phyloP scores from a whole-genome alignment of 73 alveolate genomes.

The Paraurostyla sp. region DNA sequence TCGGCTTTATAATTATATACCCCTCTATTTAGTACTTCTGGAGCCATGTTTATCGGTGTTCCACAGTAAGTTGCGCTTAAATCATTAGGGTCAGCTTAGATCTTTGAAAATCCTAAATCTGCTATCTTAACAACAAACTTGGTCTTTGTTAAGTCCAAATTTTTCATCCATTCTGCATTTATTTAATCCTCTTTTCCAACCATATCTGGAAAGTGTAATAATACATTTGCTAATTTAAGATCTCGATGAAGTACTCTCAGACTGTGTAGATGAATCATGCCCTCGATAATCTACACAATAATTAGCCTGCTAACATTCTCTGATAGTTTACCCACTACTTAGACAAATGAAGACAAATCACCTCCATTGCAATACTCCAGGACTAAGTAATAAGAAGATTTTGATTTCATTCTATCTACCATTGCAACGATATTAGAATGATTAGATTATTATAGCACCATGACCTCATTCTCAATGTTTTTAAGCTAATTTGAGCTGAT shows the following conservation, averaged over 20 bases:
- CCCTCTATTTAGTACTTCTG: conserved; percentile 58
- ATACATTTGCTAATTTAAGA: conserved; percentile 74
- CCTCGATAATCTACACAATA: neutral
- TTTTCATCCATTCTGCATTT: conserved; percentile 13
- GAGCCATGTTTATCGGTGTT: conserved; percentile 71
- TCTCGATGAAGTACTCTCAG: conserved; percentile 72
- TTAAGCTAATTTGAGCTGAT: neutral
- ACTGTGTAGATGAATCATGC: conserved; percentile 53
- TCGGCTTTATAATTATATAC: conserved; percentile 59
- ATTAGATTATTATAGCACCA: neutral
- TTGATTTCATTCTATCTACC: conserved; percentile 3
- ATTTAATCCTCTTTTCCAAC: conserved; percentile 70
- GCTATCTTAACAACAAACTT: conserved; percentile 29
- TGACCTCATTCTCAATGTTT: conserved; percentile 44
- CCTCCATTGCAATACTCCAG: conserved; percentile 94
- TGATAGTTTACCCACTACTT: neutral
- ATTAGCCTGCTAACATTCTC: neutral
- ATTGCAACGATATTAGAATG: conserved; percentile 7
- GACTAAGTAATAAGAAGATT: conserved; percentile 63
- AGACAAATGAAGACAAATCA: conserved; percentile 72
- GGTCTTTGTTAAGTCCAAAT: neutral
- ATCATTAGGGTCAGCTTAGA: neutral
- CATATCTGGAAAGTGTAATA: conserved; percentile 76
- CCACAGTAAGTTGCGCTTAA: conserved; percentile 55
- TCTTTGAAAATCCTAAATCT: conserved; percentile 63